Evolutionary conservation across 208 protist genomes (phyloP), one percentile per base, ranked within the genome.

Genomic region (Acanthamoeba sp.): DNA sequence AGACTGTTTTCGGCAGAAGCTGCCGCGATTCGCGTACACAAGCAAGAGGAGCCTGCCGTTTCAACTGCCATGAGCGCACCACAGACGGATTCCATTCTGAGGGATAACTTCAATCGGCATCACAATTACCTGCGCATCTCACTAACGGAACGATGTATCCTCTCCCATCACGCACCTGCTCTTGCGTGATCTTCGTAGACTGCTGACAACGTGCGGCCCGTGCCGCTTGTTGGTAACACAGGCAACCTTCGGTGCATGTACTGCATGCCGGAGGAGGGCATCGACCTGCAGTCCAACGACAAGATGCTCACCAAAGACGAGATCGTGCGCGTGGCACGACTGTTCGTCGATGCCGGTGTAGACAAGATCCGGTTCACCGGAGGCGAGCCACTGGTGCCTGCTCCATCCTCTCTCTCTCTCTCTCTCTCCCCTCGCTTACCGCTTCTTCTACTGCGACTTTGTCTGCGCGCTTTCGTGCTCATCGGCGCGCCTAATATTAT

Each of bases 41-140:
- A 59, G 52, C 45, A 52, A 16, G 52, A 59, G 18, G 5, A 12
- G 2, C 27, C 52, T 7, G 6, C 52, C 52, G 52, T 59, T 0
- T 16, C 18, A 20, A 59, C 4, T 22, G 52, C 52, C 52, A 59
- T 16, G 64, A 38, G 9, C n/a, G 38, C 29, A 16, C 69, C 32
- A 7, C 29, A 38, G 27, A 22, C 69, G 34, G 69, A 78, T 27
- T 45, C 50, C 4, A 80, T 94, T 48, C 36, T 80, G 5, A 27
- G 3, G 9, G 90, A 88, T 32, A 85, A 94, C 66, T 98, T 97
- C 40, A 69, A 73, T 29, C 64, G 97, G 50, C 16, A 50, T 22
- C 97, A 98, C 93, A 96, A 93, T 20, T 98, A 98, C 66, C 69
- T 98, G 73, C 95, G 97, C 34, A 98, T 98, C 52, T 97, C 95